Conservation (phyloP, 1,139 yeast genomes). For the Diutina siamensis region DNA sequence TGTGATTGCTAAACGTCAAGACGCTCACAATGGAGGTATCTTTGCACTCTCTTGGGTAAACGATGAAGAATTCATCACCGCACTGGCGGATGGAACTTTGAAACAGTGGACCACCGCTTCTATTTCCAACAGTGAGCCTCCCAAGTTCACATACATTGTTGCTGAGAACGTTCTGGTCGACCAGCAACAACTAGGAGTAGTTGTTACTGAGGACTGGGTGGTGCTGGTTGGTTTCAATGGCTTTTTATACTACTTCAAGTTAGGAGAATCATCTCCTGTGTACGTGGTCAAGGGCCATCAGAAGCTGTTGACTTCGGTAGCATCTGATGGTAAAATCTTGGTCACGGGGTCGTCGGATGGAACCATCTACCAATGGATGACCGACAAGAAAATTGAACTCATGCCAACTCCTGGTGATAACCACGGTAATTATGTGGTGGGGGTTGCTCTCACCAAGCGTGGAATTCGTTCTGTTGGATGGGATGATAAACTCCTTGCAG, state of each 20-base stretch:
- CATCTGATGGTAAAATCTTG: constrained; percentile 17
- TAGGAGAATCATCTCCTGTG: constrained; percentile 26
- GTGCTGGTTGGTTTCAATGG: constrained; percentile 69
- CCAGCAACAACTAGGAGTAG: constrained; percentile 75
- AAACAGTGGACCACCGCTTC: constrained; percentile 46
- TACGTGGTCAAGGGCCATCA: constrained; percentile 66
- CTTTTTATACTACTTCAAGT: constrained; percentile 47
- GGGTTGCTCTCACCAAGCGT: constrained; percentile 17
- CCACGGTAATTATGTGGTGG: constrained; percentile 55
- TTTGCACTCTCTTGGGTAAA: constrained; percentile 65
- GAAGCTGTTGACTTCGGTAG: constrained; percentile 51
- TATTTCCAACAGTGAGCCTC: constrained; percentile 9
- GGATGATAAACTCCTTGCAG: constrained; percentile 68
- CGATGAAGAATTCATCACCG: constrained; percentile 52
- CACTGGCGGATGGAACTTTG: constrained; percentile 73
- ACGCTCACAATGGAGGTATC: constrained; percentile 68
- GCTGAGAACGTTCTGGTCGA: constrained; percentile 25
- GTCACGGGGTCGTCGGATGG: constrained; percentile 85
- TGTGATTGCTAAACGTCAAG: constrained; percentile 38
- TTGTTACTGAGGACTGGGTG: constrained; percentile 44
- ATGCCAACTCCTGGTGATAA: constrained; percentile 10
- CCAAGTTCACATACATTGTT: constrained; percentile 34
- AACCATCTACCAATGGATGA: constrained; percentile 45
- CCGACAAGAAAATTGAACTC: background rate
- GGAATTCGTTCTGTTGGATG: constrained; percentile 55